phyloP scores from a whole-genome alignment of 164 flowering plant species.

The Liquidambar formosana region DNA sequence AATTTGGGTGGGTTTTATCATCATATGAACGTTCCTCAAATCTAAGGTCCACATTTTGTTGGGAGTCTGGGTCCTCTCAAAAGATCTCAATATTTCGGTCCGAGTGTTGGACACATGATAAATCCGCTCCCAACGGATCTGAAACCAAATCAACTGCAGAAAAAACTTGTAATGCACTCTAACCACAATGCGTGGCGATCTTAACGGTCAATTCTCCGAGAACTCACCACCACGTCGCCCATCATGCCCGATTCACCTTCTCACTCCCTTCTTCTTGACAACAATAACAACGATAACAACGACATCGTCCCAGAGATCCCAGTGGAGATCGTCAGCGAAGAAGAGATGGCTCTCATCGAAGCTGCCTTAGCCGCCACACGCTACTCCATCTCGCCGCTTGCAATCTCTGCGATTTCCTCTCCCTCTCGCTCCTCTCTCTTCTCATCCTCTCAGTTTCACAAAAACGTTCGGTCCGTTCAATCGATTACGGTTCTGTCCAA shows the following conservation, averaged over 20 bases:
- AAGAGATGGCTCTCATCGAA: slow-evolving; percentile 85
- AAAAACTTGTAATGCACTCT: too few relatives aligned
- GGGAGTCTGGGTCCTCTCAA: too few relatives aligned
- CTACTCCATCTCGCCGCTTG: slow-evolving; percentile 15
- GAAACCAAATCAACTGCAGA: too few relatives aligned
- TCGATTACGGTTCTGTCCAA: slow-evolving; percentile 42
- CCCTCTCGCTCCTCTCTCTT: slow-evolving; percentile 11
- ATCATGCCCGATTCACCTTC: slow-evolving; percentile 27
- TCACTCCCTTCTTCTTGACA: slow-evolving; percentile 8
- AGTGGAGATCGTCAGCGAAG: slow-evolving; percentile 70
- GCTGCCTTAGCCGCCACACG: slow-evolving; percentile 53
- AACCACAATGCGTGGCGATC: too few relatives aligned
- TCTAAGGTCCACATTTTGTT: too few relatives aligned
- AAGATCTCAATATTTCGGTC: too few relatives aligned
- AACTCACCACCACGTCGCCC: slow-evolving; percentile 5
- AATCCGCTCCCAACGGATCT: too few relatives aligned
- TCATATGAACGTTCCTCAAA: too few relatives aligned
- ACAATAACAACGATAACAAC: neutral
- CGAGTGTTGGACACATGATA: too few relatives aligned
- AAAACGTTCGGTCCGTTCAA: slow-evolving; percentile 33
- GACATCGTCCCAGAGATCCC: slow-evolving; percentile 39
- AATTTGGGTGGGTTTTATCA: too few relatives aligned
- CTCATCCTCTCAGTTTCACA: slow-evolving; percentile 14
- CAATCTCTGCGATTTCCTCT: slow-evolving; percentile 12
- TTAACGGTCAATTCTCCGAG: slow-evolving; percentile 8